These are phyloP conservation scores for Vittaforma corneae DNA, from an alignment of 371 early-diverging fungal genomes.

Conservation along the genomic window DNA sequence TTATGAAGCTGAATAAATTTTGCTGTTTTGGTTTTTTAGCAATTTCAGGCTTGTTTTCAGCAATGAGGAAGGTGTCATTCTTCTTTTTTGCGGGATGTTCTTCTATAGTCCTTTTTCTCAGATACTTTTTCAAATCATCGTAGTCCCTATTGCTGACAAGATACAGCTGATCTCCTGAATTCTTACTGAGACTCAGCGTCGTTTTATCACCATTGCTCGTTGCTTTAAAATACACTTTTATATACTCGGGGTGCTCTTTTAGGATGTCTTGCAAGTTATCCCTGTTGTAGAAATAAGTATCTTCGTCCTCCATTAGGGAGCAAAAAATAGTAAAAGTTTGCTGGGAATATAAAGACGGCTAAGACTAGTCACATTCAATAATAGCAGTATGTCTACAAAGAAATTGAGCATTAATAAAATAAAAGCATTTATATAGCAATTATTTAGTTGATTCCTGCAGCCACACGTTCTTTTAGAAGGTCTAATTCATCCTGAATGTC, in stretches of 20 bases:
- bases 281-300: not conserved
- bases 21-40: not conserved
- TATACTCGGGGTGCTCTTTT: not conserved
- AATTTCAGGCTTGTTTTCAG: not conserved
- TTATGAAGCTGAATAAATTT: not conserved
- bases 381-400: no score
- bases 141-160: slow-evolving; percentile 61
- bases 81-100: not conserved
- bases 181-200: slow-evolving; percentile 81
- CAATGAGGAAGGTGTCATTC: not conserved
- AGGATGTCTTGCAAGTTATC: not conserved
- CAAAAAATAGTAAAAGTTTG: no score
- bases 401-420: no score
- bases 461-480: slow-evolving; percentile 44
- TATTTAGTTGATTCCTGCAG: not conserved
- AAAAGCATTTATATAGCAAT: no score
- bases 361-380: no score
- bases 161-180: slow-evolving; percentile 84
- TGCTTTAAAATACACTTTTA: not conserved
- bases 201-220: slow-evolving; percentile 6
- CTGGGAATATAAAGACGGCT: no score
- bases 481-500: slow-evolving; percentile 43
- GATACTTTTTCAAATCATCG: not conserved
- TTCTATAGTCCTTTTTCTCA: not conserved
- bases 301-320: not conserved